Evolutionary conservation across 495 filamentous ascomycete species (phyloP), one percentile per base, ranked within the genome.

Genomic region (Gamarada debralockiae): DNA sequence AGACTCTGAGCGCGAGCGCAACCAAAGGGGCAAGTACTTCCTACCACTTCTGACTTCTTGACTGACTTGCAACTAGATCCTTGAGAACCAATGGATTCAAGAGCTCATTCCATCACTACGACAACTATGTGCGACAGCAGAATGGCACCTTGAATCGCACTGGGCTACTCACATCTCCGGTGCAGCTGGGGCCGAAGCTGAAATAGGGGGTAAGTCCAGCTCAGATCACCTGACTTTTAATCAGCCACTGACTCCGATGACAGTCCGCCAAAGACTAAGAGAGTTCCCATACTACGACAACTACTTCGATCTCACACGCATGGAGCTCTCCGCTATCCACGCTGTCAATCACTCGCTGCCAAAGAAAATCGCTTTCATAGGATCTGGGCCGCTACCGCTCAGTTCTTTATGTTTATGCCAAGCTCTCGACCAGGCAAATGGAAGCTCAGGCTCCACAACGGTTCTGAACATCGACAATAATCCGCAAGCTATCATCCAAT

Each of bases 251-350:
- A n/a, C n/a, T n/a, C 42, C 46, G 21, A 55, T 50, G 14, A 43
- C 27, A 36, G 60, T 72, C 10, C 37, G 33, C 14, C 44, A 31
- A 6, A 46, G 50, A 1, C 25, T 59, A 3, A 27, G 15, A 1
- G 15, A 48, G 4, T 78, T 78, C 42, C 70, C 73, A 4, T 76
- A 76, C 57, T 65, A 67, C 52, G 18, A 53, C 15, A 76, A 76
- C 52, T 76, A 76, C 48, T 20, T 66, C 18, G 68, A 69, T 29
- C 66, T 76, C 38, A 58, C 67, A 12, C 62, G 60, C 17, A 63
- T 77, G 57, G 74, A 76, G 53, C 52, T 70, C 15, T 41, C 55
- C n/a, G 56, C 66, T 22, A 56, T 68, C 25, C 43, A 56, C 9
- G 25, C 47, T 33, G 10, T 45, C 20, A 3, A 10, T 4, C 3